Conservation (phyloP, 2,329 filamentous ascomycete genomes). For the Trichoderma citrinoviride region DNA sequence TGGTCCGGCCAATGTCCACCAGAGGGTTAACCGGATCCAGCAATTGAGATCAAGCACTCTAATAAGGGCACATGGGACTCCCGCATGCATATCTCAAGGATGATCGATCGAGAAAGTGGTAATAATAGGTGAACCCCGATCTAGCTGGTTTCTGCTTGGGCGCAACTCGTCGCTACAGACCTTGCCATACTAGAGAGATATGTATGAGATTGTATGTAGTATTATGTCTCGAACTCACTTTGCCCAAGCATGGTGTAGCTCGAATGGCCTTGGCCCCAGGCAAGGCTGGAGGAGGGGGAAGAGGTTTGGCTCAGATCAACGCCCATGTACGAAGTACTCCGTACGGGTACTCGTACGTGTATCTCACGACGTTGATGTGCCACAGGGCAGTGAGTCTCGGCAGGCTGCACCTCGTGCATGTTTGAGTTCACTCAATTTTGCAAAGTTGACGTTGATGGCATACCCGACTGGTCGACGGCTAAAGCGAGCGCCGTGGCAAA, state of each 20-base stretch:
- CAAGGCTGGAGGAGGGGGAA: conserved; percentile 8
- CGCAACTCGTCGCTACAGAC: conserved; percentile 15
- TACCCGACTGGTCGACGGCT: conserved; percentile 3
- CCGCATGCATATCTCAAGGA: conserved; percentile 19
- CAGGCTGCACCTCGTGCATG: neutral
- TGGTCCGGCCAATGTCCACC: conserved; percentile 7
- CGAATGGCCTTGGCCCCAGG: neutral
- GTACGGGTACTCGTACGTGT: neutral
- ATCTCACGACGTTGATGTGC: neutral
- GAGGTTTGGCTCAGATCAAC: neutral
- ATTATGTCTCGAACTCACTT: conserved; percentile 11
- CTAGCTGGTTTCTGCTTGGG: conserved; percentile 14
- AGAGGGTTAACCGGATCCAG: conserved; percentile 13
- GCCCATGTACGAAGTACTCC: neutral
- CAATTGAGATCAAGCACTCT: conserved; percentile 14
- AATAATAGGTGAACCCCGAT: conserved; percentile 15
- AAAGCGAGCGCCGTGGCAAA: neutral
- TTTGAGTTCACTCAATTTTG: neutral
- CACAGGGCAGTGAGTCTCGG: conserved; percentile 1
- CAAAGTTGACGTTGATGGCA: neutral
- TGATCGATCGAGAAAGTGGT: conserved; percentile 16
- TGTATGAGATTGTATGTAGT: neutral
- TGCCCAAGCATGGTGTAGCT: neutral
- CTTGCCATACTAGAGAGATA: neutral
- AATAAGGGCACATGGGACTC: conserved; percentile 10